Conservation (phyloP, 306 rosid genomes). For the Vicia faba region DNA sequence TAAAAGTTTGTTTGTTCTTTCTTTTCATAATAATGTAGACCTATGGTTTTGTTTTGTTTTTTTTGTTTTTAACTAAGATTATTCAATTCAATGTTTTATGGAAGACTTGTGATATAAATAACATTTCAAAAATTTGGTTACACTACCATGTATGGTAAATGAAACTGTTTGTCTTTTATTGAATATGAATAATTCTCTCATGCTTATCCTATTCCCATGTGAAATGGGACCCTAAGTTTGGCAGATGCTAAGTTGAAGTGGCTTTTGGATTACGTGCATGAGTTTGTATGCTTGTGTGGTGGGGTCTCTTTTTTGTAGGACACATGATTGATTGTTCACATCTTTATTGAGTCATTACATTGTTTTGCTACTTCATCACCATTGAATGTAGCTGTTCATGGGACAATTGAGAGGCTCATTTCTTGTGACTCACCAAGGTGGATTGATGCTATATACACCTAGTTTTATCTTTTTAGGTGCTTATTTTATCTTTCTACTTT, state of each 20-base stretch:
- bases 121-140: conserved; percentile 26
- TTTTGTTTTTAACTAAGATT: conserved; percentile 6
- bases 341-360: not conserved
- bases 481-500: not conserved
- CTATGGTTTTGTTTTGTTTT: conserved; percentile 31
- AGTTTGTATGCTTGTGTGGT: conserved; percentile 25
- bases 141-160: conserved; percentile 5
- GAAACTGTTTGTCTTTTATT: conserved; percentile 24
- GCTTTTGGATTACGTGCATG: conserved; percentile 37
- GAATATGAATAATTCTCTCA: conserved; percentile 5
- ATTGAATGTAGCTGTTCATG: conserved; percentile 30
- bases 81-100: conserved; percentile 22
- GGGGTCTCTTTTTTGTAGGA: conserved; percentile 33
- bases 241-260: conserved; percentile 38
- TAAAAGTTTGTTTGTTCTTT: conserved; percentile 43
- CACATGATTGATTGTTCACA: conserved; percentile 1
- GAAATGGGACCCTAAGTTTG: conserved; percentile 40
- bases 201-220: conserved; percentile 42
- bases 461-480: conserved; percentile 12
- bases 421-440: conserved; percentile 15
- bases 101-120: conserved; percentile 55
- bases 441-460: conserved; percentile 5
- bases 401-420: conserved; percentile 20
- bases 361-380: conserved; percentile 24
- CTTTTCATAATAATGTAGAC: no score